These are phyloP conservation scores for Phytophthora rubi DNA, from an alignment of 352 stramenopile species.

Conservation along the genomic window DNA sequence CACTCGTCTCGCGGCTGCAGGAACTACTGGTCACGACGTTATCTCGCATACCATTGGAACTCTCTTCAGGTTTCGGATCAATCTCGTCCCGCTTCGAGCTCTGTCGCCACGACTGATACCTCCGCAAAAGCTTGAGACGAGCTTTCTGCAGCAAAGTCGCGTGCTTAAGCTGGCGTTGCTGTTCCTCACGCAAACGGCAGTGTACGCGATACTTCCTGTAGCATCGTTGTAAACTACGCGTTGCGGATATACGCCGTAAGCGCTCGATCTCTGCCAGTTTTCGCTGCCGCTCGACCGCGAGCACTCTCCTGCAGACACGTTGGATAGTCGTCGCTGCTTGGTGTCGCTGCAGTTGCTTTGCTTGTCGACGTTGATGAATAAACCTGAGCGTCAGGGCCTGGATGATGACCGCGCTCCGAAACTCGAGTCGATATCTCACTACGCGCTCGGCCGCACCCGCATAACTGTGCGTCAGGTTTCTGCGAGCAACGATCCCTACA, in stretches of 20 bases:
- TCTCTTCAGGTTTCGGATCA: neutral
- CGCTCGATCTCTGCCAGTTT: constrained; percentile 6
- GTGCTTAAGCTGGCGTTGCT: constrained; percentile 19
- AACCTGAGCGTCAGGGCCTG: constrained; percentile 24
- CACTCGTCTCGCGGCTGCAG: neutral
- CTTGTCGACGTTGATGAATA: constrained; percentile 24
- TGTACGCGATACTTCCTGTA: constrained; percentile 20
- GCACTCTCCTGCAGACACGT: constrained; percentile 8
- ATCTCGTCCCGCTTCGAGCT: neutral
- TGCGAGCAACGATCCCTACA: constrained; percentile 42
- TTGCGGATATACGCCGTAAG: constrained; percentile 5
- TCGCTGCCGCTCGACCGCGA: constrained; percentile 9
- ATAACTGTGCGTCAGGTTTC: constrained; percentile 27
- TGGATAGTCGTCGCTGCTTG: constrained; percentile 26
- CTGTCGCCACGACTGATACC: constrained; percentile 30
- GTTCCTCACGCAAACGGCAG: constrained; percentile 15
- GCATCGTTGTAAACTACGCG: constrained; percentile 16
- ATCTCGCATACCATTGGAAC: neutral
- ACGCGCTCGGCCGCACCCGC: constrained; percentile 25
- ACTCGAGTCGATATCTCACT: constrained; percentile 27
- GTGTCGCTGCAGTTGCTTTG: constrained; percentile 10
- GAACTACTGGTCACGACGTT: neutral
- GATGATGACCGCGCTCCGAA: constrained; percentile 21
- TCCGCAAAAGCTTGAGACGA: constrained; percentile 25
- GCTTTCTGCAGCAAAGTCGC: constrained; percentile 17